Evolutionary conservation across 768 basidiomycete genomes (phyloP), one percentile per base, ranked within the genome.

Genomic region (Phaeotremella skinneri): DNA sequence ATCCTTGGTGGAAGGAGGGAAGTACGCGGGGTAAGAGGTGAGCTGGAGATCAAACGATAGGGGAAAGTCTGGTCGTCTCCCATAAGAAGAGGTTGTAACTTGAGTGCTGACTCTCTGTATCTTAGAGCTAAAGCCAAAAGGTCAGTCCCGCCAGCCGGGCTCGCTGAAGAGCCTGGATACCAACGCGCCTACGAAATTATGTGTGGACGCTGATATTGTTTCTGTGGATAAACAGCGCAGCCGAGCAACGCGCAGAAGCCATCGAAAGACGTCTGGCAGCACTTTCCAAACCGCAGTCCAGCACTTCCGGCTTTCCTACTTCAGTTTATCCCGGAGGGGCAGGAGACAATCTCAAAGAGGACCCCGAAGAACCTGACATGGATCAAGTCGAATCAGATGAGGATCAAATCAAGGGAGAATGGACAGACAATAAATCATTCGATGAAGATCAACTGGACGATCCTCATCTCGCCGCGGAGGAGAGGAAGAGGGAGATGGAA

Each of bases 1-100:
- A 74, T 55, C 69, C 72, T 1, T 70, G 69, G 69, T 73, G 61
- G 62, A 69, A 68, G 48, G 59, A 59, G 25, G 72, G 71, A 0
- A 73, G 55, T 51, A 71, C 69, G 11, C 49, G 59, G 14, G 72
- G 72, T 2, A 74, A 68, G 55, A 53, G 56, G 68, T 69, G 47
- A 59, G 64, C 52, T 20, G 3, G 16, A 11, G 14, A n/a, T 14
- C 52, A 17, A 13, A n/a, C n/a, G n/a, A n/a, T n/a, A n/a, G n/a
- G n/a, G n/a, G n/a, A n/a, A n/a, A n/a, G n/a, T n/a, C 4, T 53
- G 11, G 30, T 5, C 11, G 13, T 6, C 27, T 30, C 11, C 2
- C 7, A 5, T 29, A 23, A 25, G 17, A 13, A 26, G 26, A 11
- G 13, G 45, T 23, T 52, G 16, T 45, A 16, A 23, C 5, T 29